Evolutionary conservation across 371 early-diverging fungal genomes (phyloP).

Genomic region (Rhizomucor miehei): DNA sequence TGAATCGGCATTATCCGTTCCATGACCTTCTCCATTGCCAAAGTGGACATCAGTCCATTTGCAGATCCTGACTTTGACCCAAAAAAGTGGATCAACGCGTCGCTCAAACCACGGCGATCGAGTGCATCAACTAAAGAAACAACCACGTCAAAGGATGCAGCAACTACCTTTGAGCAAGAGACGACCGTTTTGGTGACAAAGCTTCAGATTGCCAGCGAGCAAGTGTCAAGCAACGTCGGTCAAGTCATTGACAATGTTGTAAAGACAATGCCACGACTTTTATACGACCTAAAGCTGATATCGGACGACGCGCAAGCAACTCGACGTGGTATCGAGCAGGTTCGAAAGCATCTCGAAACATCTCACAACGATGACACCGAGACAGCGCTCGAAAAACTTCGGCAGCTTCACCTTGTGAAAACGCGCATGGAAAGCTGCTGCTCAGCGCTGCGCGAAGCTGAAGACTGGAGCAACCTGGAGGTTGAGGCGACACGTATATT

Average conservation of each 20-base stretch:
- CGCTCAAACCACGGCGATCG: constrained; percentile 22
- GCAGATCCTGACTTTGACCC: constrained; percentile 53
- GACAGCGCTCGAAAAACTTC: constrained; percentile 60
- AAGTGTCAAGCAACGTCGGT: constrained; percentile 50
- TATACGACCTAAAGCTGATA: constrained; percentile 65
- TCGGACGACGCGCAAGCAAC: constrained; percentile 53
- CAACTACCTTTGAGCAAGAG: constrained; percentile 29
- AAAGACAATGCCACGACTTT: constrained; percentile 57
- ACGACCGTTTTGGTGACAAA: constrained; percentile 58
- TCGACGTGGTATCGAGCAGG: constrained; percentile 45
- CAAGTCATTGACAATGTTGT: constrained; percentile 47
- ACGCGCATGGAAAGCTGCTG: constrained; percentile 65
- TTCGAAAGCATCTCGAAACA: constrained; percentile 38
- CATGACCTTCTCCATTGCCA: constrained; percentile 12
- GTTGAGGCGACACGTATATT: constrained; percentile 65
- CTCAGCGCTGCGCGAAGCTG: constrained; percentile 61
- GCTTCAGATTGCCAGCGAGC: constrained; percentile 55
- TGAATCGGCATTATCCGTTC: background rate
- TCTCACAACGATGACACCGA: constrained; percentile 37
- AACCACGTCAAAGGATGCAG: constrained; percentile 3
- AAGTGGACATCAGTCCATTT: constrained; percentile 24
- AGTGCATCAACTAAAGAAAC: constrained; percentile 1
- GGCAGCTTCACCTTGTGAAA: constrained; percentile 65
- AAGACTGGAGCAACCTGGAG: constrained; percentile 75
- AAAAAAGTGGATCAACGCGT: constrained; percentile 64